Evolutionary conservation across 78 protist genomes (phyloP).

Genomic region (Guillardia theta): DNA sequence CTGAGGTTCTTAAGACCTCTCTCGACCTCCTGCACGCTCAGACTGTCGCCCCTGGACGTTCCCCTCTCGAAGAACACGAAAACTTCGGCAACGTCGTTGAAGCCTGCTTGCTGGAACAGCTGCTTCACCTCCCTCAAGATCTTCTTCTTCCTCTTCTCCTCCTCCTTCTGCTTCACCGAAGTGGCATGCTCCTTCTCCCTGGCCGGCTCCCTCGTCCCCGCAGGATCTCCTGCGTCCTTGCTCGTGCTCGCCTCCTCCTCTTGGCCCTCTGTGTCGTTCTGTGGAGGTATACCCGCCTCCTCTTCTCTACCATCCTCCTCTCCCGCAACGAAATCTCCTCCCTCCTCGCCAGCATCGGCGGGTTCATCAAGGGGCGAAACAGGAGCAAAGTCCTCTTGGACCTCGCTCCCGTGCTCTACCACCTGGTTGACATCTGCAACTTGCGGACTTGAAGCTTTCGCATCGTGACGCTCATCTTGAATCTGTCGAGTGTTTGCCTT

Average conservation of each 20-base stretch:
- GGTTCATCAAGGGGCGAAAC: no score
- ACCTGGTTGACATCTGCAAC: background rate
- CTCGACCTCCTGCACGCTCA: background rate
- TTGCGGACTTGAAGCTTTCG: background rate
- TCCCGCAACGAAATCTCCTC: background rate
- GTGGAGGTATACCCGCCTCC: background rate
- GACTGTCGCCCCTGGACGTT: background rate
- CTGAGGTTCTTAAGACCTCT: background rate
- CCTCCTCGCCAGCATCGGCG: background rate
- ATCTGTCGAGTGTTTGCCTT: background rate
- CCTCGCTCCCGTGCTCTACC: no score
- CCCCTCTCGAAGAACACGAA: background rate
- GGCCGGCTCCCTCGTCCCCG: background rate
- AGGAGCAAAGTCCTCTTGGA: background rate
- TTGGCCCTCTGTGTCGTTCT: background rate
- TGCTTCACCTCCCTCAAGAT: background rate
- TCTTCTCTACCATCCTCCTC: background rate
- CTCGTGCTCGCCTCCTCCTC: background rate
- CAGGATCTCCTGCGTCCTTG: background rate
- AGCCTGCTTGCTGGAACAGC: background rate
- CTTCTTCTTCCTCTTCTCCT: background rate
- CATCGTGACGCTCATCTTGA: background rate
- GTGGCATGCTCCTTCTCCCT: background rate
- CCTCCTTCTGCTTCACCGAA: background rate
- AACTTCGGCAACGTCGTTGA: background rate